Evolutionary conservation across 2,329 filamentous ascomycete genomes (phyloP).

Genomic region (Neofusicoccum sp.): DNA sequence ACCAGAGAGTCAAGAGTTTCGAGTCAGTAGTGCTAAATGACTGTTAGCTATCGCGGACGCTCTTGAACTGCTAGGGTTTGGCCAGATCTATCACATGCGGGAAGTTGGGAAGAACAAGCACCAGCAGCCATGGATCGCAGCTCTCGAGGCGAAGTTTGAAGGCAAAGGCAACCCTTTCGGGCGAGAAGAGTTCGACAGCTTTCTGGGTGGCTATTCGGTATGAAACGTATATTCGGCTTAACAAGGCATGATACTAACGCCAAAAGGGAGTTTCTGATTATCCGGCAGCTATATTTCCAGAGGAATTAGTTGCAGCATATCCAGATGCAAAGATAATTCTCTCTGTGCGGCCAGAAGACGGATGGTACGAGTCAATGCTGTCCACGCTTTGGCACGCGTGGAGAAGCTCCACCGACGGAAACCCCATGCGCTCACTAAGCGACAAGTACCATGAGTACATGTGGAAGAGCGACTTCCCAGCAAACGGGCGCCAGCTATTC

Average conservation of each 20-base stretch:
- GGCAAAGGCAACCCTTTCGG: constrained; percentile 29
- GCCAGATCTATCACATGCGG: constrained; percentile 6
- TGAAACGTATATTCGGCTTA: background rate
- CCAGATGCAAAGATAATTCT: constrained; percentile 28
- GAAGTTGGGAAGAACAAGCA: background rate
- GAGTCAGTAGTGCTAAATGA: background rate
- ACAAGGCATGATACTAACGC: background rate
- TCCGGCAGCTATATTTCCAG: constrained; percentile 24
- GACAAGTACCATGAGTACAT: background rate
- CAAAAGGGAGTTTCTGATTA: constrained; percentile 23
- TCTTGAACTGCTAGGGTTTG: constrained; percentile 33
- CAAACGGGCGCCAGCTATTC: constrained; percentile 12
- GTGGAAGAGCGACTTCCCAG: background rate
- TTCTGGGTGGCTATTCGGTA: constrained; percentile 32
- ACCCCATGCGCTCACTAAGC: background rate
- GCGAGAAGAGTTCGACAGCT: constrained; percentile 37
- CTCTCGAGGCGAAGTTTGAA: constrained; percentile 35
- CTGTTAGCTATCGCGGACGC: constrained; percentile 24
- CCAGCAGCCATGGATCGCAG: background rate
- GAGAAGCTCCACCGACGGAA: background rate
- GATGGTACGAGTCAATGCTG: constrained; percentile 16
- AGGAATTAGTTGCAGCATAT: constrained; percentile 27
- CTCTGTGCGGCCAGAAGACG: constrained; percentile 17
- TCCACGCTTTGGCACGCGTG: background rate
- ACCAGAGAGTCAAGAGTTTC: background rate